Evolutionary conservation across 805 yeast genomes (phyloP), one percentile per base, ranked within the genome.

Genomic region (Debaryomyces castellii): DNA sequence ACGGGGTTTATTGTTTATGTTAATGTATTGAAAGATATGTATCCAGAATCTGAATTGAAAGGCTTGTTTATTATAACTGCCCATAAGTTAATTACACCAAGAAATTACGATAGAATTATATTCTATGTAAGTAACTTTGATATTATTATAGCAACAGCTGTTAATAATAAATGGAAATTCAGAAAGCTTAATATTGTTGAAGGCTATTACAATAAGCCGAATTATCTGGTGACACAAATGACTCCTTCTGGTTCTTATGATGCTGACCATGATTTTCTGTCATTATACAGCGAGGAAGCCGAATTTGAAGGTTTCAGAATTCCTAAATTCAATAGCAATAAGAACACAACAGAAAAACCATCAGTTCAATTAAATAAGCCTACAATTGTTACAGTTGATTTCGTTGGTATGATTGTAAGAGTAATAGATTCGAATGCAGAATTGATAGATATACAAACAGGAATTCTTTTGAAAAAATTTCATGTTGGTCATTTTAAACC

Each of bases 381-480:
- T 6, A 70, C 75, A 0, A 69, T 83, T 47, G 79, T 77, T 11
- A 61, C 82, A 8, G 80, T 86, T 22, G 81, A 86, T 8, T 86
- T 85, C 66, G 85, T 86, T 30, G 91, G 92, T 17, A 82, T 87
- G 86, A 68, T 85, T 41, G 76, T 87, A 5, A 66, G 85, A 36
- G 85, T 87, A 1, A 69, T 71, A 40, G 77, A 78, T 12, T 60
- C 69, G 11, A 64, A 61, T 28, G 88, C 89, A 1, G 89, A 87
- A 51, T 63, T 86, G 50, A 76, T 87, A 44, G 96, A 89, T 67
- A 82, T 85, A 30, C 90, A 84, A 58, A 82, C 91, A 0, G 96
- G 96, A 5, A 81, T 83, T 0, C 64, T 87, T 32, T 68, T 89
- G 43, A 81, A 80, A 51, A 76, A 72, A 35, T 77, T 88, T 53